Base-by-base conservation (phyloP, 192 early-diverging fungal genomes). In the Coemansia sp. region DNA sequence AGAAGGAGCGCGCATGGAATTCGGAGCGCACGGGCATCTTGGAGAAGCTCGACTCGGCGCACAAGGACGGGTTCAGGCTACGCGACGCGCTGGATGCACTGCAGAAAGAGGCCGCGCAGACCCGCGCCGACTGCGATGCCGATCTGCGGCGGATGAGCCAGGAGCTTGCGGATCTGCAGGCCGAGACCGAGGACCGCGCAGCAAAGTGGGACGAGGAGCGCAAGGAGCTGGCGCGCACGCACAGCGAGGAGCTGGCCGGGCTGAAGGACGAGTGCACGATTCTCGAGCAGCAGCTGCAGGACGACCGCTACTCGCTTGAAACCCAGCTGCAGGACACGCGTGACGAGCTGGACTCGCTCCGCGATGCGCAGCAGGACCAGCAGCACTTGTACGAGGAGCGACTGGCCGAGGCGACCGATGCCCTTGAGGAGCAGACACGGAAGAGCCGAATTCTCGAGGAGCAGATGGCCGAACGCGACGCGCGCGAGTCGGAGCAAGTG, bases 11-110 rank as follows among this genome's bases (percentile, higher is more conserved):
- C n/a, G 33, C 58, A 6, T 78, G 75, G 75, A 53, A 16, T 7
- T 12, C 18, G 12, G 75, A 78, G 65, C 75, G 75, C 43, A 48
- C 46, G 1, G 48, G 60, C 1, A 56, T 78, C 14, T 28, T 71
- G 27, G 69, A 56, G 35, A 78, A 78, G 58, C 75, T 78, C 16
- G 75, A 78, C 49, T 44, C 57, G 1, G 75, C 75, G 18, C 69
- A 78, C 47, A 78, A 78, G 58, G 75, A 78, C 33, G 65, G 65
- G 14, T 78, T 71, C 58, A 46, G 49, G 40, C 51, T 78, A n/a
- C 75, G 75, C 25, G 69, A 78, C 21, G 65, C 60, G 3, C 55
- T 78, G 33, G 75, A 71, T 28, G n/a, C 31, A 6, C 10, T 68
- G 58, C 61, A 63, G 10, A 67, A 62, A 43, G 62, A 64, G 23